Evolutionary conservation across 2,329 filamentous ascomycete genomes (phyloP).

Genomic region (Hypoxylon sp.): DNA sequence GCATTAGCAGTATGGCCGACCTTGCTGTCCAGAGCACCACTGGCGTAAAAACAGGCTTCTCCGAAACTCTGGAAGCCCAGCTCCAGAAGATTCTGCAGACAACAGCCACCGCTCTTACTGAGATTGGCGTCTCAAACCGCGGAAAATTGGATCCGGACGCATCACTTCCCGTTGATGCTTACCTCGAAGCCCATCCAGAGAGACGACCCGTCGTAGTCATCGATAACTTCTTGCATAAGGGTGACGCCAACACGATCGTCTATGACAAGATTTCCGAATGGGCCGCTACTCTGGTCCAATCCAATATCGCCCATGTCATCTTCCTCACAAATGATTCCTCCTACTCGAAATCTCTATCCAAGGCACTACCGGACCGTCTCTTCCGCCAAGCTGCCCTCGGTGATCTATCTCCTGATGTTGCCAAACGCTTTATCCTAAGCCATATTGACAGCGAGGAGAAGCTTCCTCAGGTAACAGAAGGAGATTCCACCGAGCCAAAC

Average conservation of each 20-base stretch:
- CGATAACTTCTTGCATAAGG: slow-evolving; percentile 90
- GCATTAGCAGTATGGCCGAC: slow-evolving; percentile 89
- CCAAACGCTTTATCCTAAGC: slow-evolving; percentile 88
- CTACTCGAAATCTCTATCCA: slow-evolving; percentile 86
- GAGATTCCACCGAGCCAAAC: slow-evolving; percentile 37
- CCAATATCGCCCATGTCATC: slow-evolving; percentile 91
- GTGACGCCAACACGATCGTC: slow-evolving; percentile 69
- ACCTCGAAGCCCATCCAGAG: slow-evolving; percentile 88
- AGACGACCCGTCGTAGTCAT: slow-evolving; percentile 83
- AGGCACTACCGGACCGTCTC: slow-evolving; percentile 87
- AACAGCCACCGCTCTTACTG: slow-evolving; percentile 79
- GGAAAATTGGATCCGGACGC: slow-evolving; percentile 78
- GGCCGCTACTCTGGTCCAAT: slow-evolving; percentile 84
- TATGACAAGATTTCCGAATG: slow-evolving; percentile 88
- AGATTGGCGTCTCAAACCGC: slow-evolving; percentile 75
- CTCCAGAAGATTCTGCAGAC: slow-evolving; percentile 89
- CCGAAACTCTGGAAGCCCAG: slow-evolving; percentile 89
- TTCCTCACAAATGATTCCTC: slow-evolving; percentile 92
- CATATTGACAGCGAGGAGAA: slow-evolving; percentile 69
- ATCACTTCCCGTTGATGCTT: slow-evolving; percentile 81
- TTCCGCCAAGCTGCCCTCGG: slow-evolving; percentile 87
- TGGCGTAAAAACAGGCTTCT: slow-evolving; percentile 93
- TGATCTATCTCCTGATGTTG: slow-evolving; percentile 85
- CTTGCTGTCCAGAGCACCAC: slow-evolving; percentile 93
- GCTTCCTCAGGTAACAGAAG: slow-evolving; percentile 46